Percentiles rank a stretch among this genome's conserved stretches.
Evolutionary conservation across 331 rosid species (phyloP).

Genomic region (Cydonia oblonga): DNA sequence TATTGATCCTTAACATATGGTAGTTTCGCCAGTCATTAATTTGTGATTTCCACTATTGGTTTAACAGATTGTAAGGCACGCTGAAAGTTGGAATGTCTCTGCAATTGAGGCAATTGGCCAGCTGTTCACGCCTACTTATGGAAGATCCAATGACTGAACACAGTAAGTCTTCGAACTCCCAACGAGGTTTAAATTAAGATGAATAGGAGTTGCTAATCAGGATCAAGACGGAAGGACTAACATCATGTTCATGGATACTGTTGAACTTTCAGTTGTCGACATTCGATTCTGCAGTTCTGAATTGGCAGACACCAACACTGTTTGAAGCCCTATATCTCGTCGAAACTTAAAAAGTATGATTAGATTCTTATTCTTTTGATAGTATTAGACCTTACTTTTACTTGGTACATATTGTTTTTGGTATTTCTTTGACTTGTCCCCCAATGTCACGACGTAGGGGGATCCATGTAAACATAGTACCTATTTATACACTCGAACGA

Average conservation of each 20-base stretch:
- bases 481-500: too few relatives aligned
- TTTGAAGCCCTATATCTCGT: background rate
- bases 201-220: background rate
- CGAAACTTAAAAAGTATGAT: background rate
- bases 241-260: background rate
- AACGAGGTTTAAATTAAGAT: background rate
- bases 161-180: background rate
- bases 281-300: background rate
- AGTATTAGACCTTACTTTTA: background rate
- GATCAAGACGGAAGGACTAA: background rate
- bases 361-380: background rate
- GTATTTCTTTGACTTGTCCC: background rate
- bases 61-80: conserved; percentile 69
- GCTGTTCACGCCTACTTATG: conserved; percentile 47
- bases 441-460: background rate
- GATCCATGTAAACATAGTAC: background rate
- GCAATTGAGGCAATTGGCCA: conserved; percentile 76
- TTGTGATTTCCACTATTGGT: conserved; percentile 1
- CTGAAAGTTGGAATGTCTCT: conserved; percentile 77
- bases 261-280: background rate
- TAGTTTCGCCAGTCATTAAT: background rate
- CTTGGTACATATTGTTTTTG: background rate
- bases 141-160: conserved; percentile 20
- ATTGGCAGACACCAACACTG: background rate
- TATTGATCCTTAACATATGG: background rate